Base-by-base conservation (phyloP, 805 yeast species). In the Ogataea dorogensis region DNA sequence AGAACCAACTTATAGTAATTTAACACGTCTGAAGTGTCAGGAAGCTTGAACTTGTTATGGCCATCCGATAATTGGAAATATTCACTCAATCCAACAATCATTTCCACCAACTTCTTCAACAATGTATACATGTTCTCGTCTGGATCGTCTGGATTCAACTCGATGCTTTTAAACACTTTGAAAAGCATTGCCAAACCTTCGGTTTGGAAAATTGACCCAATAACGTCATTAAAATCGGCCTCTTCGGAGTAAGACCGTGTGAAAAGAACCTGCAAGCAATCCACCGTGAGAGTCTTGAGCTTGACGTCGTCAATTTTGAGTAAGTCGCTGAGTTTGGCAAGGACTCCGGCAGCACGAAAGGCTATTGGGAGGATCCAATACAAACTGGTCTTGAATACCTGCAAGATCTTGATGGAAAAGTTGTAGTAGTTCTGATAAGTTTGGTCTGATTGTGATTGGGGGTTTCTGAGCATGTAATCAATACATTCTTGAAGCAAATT, bases 311-410 rank as follows among this genome's bases (percentile, higher is more conserved):
- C 56, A 6, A 79, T 64, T 24, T 76, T 61, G 34, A 86, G 65
- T 20, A 86, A 71, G 40, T 61, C 62, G 40, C 87, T 71, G 25
- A 93, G 65, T 10, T 81, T 73, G 25, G 71, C 69, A 48, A 87
- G 68, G 7, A 87, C 71, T 33, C 85, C 77, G 33, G 84, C 79
- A 25, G 71, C 64, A 28, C 81, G 73, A 36, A 91, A 71, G 1
- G 89, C 78, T 11, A 75, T 68, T 2, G 96, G 91, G 33, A 85
- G 74, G 6, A 89, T 76, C 98, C 98, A 93, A 50, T 85, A 88
- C 42, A 93, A 70, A 50, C 95, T 85, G 0, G 95, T 82, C 54
- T 93, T 93, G 53, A 91, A 73, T 4, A 94, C 82, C 43, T 88
- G 86, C 24, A 93, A 65, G 5, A 84, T 68, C 51, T 83, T 79